Evolutionary conservation across 257 asterid genomes (phyloP), one percentile per base, ranked within the genome.

Genomic region (Solanum piurae): DNA sequence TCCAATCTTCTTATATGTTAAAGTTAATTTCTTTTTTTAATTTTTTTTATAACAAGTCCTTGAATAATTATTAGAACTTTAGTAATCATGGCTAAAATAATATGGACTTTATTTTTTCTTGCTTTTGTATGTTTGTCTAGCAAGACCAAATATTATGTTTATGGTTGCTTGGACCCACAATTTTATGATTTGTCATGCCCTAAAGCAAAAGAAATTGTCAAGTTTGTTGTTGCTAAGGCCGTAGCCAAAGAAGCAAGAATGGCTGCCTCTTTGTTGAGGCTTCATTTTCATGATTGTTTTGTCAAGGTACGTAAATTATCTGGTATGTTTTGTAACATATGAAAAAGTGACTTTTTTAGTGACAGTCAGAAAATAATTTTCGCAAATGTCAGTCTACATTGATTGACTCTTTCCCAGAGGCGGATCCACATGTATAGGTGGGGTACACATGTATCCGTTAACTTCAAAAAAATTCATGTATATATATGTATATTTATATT

Each of bases 241-340:
- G 92, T 92, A 3, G 87, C 92, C 1, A 64, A 42, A 83, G 94
- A 93, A 40, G 42, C 93, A 14, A 89, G 95, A 9, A 91, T 93
- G 94, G 95, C 93, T 83, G 95, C 96, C 71, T 94, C 96, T 4
- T 91, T 93, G 16, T 38, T 92, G 8, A 90, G 96, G 88, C 92
- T 93, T 10, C 95, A 93, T 76, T 93, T 93, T 20, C 96, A 93
- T 11, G 95, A 92, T 86, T 93, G 93, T 72, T 91, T 94, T 46
- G 96, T 91, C 55, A 87, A 90, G 91, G 95, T 92, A 55, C 1
- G 2, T 6, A 85, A 37, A 74, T 31, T 31, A 1, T 69, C 0
- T 16, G 4, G 1, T 69, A 9, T 29, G 1, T 69, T 29, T 7
- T 69, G 23, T 13, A 69, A 29, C 0, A 3, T 69, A 1, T 7